These are phyloP conservation scores for Cyclotella kingstonii DNA, from an alignment of 108 stramenopile species.

Conservation along the genomic window DNA sequence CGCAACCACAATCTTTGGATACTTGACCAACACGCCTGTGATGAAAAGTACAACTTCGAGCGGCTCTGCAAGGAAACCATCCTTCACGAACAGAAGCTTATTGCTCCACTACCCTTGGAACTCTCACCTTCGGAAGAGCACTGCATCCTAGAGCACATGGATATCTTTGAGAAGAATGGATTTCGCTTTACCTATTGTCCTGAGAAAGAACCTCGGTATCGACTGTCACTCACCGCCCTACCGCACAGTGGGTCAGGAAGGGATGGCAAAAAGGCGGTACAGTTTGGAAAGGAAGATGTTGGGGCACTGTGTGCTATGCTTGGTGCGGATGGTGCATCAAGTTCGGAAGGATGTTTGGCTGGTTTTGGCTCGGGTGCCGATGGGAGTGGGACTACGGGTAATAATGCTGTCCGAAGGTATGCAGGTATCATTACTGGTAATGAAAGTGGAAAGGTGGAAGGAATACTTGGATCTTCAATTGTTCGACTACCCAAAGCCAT, in stretches of 20 bases:
- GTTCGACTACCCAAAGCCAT: conserved; percentile 91
- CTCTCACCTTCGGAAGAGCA: conserved; percentile 85
- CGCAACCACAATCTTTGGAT: conserved; percentile 89
- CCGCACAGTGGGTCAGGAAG: conserved; percentile 87
- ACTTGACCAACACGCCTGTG: conserved; percentile 94
- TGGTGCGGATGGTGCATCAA: conserved; percentile 56
- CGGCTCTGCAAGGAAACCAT: conserved; percentile 60
- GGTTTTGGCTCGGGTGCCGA: conserved; percentile 76
- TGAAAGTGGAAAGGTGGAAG: conserved; percentile 9
- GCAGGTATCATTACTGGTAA: conserved; percentile 42
- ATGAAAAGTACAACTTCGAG: conserved; percentile 85
- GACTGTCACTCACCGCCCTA: conserved; percentile 81
- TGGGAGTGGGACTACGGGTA: conserved; percentile 67
- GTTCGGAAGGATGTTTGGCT: conserved; percentile 49
- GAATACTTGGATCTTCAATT: conserved; percentile 45
- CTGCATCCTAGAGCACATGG: conserved; percentile 86
- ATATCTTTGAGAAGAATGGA: conserved; percentile 89
- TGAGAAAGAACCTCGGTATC: conserved; percentile 72
- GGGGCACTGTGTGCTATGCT: conserved; percentile 86
- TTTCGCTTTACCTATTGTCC: conserved; percentile 83
- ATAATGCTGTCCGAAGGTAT: conserved; percentile 82
- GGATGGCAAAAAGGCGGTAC: conserved; percentile 87
- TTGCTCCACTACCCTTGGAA: conserved; percentile 84
- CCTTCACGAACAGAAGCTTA: conserved; percentile 80
- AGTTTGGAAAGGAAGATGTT: conserved; percentile 93